These are phyloP conservation scores for Emydomyces testavorans DNA, from an alignment of 2,329 filamentous ascomycete genomes.

Conservation along the genomic window DNA sequence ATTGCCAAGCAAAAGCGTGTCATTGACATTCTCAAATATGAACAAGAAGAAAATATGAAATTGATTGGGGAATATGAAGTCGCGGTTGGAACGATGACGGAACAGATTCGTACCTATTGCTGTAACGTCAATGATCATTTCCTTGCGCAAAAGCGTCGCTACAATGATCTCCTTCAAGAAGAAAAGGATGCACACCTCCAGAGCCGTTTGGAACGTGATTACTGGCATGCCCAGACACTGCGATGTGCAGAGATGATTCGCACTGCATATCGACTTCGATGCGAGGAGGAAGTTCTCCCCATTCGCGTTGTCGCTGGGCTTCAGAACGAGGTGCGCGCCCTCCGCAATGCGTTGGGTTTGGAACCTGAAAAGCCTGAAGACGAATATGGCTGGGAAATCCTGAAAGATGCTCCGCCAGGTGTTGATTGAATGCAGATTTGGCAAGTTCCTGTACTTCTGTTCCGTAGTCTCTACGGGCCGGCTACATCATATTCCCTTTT, in stretches of 20 bases:
- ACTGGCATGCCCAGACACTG: constrained; percentile 40
- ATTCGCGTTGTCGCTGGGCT: constrained; percentile 36
- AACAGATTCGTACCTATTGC: constrained; percentile 42
- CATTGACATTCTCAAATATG: constrained; percentile 34
- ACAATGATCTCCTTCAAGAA: constrained; percentile 40
- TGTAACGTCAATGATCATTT: constrained; percentile 40
- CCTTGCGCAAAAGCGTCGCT: constrained; percentile 38
- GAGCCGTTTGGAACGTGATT: constrained; percentile 39
- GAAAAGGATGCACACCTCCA: constrained; percentile 41
- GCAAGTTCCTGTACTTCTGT: neutral
- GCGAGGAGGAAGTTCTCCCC: constrained; percentile 38
- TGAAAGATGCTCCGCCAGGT: constrained; percentile 28
- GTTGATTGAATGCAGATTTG: constrained; percentile 9
- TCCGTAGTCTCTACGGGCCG: neutral
- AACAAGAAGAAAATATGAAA: constrained; percentile 39
- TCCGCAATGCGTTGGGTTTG: constrained; percentile 39
- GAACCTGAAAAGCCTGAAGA: constrained; percentile 39
- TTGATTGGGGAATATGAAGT: constrained; percentile 40
- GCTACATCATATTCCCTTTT: neutral
- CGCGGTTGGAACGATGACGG: constrained; percentile 38
- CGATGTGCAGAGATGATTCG: constrained; percentile 40
- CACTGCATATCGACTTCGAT: constrained; percentile 37
- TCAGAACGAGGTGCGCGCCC: constrained; percentile 40
- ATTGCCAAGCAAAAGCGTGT: constrained; percentile 36
- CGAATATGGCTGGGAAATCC: constrained; percentile 40